These are phyloP conservation scores for Zychaea mexicana DNA, from an alignment of 371 early-diverging fungal genomes.

Conservation along the genomic window DNA sequence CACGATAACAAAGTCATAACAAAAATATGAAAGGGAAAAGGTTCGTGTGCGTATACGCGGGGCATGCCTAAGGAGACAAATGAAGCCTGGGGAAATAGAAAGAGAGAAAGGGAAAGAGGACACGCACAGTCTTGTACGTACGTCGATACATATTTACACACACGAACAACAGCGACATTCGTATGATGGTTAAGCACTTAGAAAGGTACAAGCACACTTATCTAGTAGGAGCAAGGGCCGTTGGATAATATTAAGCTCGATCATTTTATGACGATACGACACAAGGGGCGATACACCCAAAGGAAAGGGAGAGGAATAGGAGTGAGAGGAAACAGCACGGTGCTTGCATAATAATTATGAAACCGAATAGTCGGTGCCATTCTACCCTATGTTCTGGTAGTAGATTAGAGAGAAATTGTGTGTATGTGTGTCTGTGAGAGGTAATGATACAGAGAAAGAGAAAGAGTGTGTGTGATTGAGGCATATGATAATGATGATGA, in stretches of 20 bases:
- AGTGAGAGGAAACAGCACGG: too few species aligned
- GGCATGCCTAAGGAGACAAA: neutral
- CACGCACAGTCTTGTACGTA: too few species aligned
- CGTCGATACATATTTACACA: neutral
- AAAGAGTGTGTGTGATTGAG: neutral
- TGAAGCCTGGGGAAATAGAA: neutral
- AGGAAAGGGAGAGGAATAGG: too few species aligned
- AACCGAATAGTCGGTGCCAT: neutral
- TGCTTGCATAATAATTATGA: neutral
- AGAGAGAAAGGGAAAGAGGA: neutral
- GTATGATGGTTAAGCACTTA: too few species aligned
- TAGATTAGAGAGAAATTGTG: neutral
- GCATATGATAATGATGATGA: neutral
- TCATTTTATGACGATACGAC: too few species aligned
- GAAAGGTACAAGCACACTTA: too few species aligned
- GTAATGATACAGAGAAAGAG: neutral
- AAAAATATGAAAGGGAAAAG: neutral
- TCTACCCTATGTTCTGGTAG: too few species aligned
- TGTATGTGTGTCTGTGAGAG: too few species aligned
- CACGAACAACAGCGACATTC: neutral
- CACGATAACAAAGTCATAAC: slow-evolving; percentile 2
- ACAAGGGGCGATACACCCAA: too few species aligned
- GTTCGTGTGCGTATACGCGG: neutral
- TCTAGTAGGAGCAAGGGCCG: too few species aligned
- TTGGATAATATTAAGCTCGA: too few species aligned